Evolutionary conservation across 2,329 filamentous ascomycete genomes (phyloP).

Genomic region (Zymoseptoria tritici): DNA sequence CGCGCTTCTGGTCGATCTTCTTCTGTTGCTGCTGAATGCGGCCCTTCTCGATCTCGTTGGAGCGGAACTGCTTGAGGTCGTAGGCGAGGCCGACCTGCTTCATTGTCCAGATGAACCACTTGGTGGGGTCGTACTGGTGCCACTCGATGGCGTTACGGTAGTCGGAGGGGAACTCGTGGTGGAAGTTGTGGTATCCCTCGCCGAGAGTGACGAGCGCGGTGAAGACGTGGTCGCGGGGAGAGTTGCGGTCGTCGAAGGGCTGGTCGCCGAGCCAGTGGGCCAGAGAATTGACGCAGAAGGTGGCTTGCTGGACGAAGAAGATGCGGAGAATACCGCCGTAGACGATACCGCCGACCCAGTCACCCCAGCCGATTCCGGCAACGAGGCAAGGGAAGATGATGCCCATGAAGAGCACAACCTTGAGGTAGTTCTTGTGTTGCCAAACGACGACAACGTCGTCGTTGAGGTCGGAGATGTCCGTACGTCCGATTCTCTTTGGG

Average conservation of each 20-base stretch:
- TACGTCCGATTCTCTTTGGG: conserved; percentile 78
- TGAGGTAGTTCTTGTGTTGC: conserved; percentile 83
- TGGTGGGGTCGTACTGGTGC: conserved; percentile 88
- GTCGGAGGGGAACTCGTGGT: conserved; percentile 88
- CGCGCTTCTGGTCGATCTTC: conserved; percentile 83
- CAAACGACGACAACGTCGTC: conserved; percentile 77
- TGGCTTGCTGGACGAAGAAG: conserved; percentile 86
- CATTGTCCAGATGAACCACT: conserved; percentile 80
- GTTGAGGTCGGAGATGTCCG: conserved; percentile 82
- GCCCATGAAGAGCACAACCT: conserved; percentile 69
- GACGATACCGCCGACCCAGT: conserved; percentile 74
- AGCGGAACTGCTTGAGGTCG: conserved; percentile 82
- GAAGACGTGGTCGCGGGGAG: conserved; percentile 78
- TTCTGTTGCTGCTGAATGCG: conserved; percentile 83
- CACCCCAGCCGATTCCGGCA: conserved; percentile 70
- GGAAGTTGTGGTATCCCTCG: conserved; percentile 92
- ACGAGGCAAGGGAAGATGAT: conserved; percentile 68
- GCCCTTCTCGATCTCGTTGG: conserved; percentile 89
- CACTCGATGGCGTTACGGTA: conserved; percentile 89
- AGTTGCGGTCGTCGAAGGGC: conserved; percentile 89
- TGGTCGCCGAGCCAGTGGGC: conserved; percentile 89
- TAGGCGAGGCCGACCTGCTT: conserved; percentile 78
- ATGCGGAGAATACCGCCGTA: conserved; percentile 80
- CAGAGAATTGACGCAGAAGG: conserved; percentile 87
- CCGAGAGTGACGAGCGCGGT: conserved; percentile 79